Evolutionary conservation across 257 asterid species (phyloP).

Genomic region (Plantago major): DNA sequence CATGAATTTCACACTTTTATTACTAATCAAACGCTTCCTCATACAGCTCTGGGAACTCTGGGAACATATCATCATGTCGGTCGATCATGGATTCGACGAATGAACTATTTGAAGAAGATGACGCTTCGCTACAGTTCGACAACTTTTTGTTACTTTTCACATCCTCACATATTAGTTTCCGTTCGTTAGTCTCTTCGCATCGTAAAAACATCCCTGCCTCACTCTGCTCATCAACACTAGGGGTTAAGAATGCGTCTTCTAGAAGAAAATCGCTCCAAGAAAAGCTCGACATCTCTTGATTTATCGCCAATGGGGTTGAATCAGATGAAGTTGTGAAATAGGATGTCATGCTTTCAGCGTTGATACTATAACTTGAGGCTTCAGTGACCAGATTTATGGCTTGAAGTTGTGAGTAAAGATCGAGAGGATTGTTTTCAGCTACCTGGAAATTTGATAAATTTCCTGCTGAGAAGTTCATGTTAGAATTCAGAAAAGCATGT

Average conservation of each 20-base stretch:
- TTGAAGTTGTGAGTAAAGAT: constrained; percentile 64
- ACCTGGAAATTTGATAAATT: constrained; percentile 3
- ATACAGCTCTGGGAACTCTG: constrained; percentile 44
- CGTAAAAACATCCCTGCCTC: constrained; percentile 5
- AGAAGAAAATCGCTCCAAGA: constrained; percentile 81
- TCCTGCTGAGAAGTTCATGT: background rate
- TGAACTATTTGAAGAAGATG: constrained; percentile 37
- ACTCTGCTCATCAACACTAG: constrained; percentile 19
- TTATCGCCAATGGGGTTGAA: constrained; percentile 19
- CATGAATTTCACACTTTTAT: no score
- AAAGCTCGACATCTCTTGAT: constrained; percentile 41
- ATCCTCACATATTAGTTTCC: constrained; percentile 16
- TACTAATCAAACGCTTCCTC: constrained; percentile 53
- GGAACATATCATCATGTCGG: constrained; percentile 57
- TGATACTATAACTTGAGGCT: constrained; percentile 26
- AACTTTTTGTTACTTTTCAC: background rate
- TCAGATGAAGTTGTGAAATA: constrained; percentile 19
- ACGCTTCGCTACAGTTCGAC: constrained; percentile 28
- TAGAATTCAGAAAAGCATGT: constrained; percentile 8
- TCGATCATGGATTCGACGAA: constrained; percentile 77
- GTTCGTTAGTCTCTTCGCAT: constrained; percentile 18
- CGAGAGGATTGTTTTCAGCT: constrained; percentile 20
- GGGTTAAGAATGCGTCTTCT: constrained; percentile 43
- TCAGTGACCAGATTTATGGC: constrained; percentile 55
- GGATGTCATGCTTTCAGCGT: background rate